Percentiles rank a stretch among this genome's conserved stretches.
These are phyloP conservation scores for Protostelium mycophagum DNA, from an alignment of 78 protist genomes.

Conservation along the genomic window DNA sequence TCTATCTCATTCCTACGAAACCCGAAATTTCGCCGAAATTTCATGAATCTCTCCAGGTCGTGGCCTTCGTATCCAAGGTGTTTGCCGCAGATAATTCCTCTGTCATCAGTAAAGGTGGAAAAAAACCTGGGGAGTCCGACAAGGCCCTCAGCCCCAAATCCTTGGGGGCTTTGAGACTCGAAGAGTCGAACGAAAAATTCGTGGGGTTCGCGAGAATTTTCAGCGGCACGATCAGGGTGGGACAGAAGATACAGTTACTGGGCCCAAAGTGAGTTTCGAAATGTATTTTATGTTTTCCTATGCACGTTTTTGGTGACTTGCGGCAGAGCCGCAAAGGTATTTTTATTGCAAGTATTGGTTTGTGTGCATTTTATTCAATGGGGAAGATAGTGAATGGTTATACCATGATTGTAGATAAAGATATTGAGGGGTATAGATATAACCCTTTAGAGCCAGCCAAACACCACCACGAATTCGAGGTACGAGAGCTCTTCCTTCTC, in stretches of 20 bases:
- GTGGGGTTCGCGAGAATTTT: constrained; percentile 85
- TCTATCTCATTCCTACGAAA: too few species aligned
- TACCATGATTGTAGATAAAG: too few species aligned
- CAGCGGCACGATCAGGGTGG: constrained; percentile 69
- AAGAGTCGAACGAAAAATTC: constrained; percentile 35
- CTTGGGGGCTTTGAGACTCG: background rate
- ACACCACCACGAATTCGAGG: constrained; percentile 27
- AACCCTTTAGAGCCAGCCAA: constrained; percentile 53
- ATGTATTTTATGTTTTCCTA: background rate
- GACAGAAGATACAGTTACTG: constrained; percentile 54
- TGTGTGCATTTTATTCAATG: too few species aligned
- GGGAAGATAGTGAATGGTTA: too few species aligned
- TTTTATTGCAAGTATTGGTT: too few species aligned
- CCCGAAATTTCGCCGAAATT: background rate
- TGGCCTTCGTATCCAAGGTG: constrained; percentile 72
- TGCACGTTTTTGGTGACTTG: too few species aligned
- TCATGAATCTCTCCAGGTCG: background rate
- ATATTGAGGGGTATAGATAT: background rate
- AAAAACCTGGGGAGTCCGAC: background rate
- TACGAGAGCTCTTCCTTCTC: constrained; percentile 60
- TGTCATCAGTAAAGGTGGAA: background rate
- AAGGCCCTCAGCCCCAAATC: background rate
- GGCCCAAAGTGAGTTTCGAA: constrained; percentile 60
- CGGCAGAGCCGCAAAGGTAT: too few species aligned
- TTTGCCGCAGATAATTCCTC: constrained; percentile 21